phyloP scores from a whole-genome alignment of 345 rosid species.

The Fremontodendron californicum region DNA sequence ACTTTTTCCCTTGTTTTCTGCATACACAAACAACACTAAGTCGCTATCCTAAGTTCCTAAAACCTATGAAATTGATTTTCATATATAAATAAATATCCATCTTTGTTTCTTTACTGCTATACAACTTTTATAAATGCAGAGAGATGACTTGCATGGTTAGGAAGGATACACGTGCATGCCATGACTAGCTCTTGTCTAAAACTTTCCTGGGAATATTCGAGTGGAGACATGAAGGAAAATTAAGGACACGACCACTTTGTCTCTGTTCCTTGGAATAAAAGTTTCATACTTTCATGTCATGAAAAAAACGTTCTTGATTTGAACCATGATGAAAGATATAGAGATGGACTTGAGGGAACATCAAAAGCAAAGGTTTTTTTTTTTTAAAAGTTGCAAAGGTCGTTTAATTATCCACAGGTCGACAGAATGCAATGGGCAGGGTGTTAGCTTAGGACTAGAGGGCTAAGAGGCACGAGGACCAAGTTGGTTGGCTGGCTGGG shows the following conservation, averaged over 20 bases:
- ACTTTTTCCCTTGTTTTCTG: constrained; percentile 5
- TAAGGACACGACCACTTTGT: constrained; percentile 34
- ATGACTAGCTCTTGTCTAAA: constrained; percentile 13
- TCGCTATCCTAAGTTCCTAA: constrained; percentile 13
- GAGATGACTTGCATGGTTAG: background rate
- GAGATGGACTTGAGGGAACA: constrained; percentile 4
- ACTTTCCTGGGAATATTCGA: constrained; percentile 1
- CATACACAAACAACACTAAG: constrained; percentile 5
- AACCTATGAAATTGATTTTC: no score
- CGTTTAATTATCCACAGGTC: no score
- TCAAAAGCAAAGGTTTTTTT: background rate
- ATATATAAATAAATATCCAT: no score
- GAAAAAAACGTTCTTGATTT: no score
- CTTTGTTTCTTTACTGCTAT: background rate
- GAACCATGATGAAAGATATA: no score
- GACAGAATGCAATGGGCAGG: no score
- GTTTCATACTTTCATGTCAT: background rate
- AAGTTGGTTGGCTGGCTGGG: background rate
- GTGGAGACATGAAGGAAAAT: constrained; percentile 24
- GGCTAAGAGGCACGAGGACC: background rate
- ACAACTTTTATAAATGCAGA: background rate
- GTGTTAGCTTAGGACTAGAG: background rate
- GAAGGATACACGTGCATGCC: constrained; percentile 16
- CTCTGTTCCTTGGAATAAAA: constrained; percentile 20
- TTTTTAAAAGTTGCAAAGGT: no score